phyloP scores from a whole-genome alignment of 352 stramenopile species.

The Phytophthora pluvialis region DNA sequence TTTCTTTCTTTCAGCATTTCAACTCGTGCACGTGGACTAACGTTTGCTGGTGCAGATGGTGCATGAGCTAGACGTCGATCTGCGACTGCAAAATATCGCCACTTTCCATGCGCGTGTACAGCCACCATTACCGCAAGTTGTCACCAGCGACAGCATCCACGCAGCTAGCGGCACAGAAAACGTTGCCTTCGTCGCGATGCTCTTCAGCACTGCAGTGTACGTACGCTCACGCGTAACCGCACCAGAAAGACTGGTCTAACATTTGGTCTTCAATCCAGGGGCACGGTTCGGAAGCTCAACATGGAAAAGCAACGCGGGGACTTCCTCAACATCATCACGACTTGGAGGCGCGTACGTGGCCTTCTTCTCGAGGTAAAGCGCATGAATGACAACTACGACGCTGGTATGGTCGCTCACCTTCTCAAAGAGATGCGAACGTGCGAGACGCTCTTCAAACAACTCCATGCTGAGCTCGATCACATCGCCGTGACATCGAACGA shows the following conservation, averaged over 20 bases:
- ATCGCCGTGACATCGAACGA: slow-evolving; percentile 82
- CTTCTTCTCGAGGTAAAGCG: slow-evolving; percentile 65
- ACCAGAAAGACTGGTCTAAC: background rate
- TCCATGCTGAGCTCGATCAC: slow-evolving; percentile 64
- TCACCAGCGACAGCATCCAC: slow-evolving; percentile 80
- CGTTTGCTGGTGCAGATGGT: slow-evolving; percentile 58
- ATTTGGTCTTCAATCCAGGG: slow-evolving; percentile 29
- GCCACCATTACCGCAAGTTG: slow-evolving; percentile 62
- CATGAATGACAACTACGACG: slow-evolving; percentile 80
- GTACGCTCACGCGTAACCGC: slow-evolving; percentile 16
- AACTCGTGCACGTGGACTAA: background rate
- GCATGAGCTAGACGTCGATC: slow-evolving; percentile 76
- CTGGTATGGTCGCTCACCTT: slow-evolving; percentile 70
- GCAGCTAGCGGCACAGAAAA: slow-evolving; percentile 69
- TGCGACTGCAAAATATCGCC: slow-evolving; percentile 73
- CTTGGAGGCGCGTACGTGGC: slow-evolving; percentile 77
- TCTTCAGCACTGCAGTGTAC: slow-evolving; percentile 76
- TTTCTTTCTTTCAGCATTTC: background rate
- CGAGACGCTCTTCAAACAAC: slow-evolving; percentile 78
- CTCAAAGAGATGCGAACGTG: slow-evolving; percentile 86
- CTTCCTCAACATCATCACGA: slow-evolving; percentile 74
- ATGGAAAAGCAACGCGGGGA: slow-evolving; percentile 66
- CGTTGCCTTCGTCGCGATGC: slow-evolving; percentile 78
- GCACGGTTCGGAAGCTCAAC: slow-evolving; percentile 57
- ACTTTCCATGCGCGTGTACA: slow-evolving; percentile 74